Evolutionary conservation across 306 rosid species (phyloP), one percentile per base, ranked within the genome.

Genomic region (Canavalia gladiata): DNA sequence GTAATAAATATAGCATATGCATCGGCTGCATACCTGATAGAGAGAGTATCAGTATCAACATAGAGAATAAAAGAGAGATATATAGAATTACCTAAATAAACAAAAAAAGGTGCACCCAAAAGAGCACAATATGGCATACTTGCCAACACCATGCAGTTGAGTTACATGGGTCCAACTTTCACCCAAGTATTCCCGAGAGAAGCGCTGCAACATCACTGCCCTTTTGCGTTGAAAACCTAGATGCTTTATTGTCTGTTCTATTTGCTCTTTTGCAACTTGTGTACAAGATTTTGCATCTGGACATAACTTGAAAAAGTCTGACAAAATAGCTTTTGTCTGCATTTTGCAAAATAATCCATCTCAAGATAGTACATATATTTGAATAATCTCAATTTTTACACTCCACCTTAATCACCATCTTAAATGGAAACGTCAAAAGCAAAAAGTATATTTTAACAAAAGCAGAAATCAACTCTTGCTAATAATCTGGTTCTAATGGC

Each of bases 81-180:
- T 8, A 58, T 31, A 25, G 60, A 13, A 33, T 13, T 43, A 34
- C 12, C 13, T 11, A 31, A 35, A 41, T 4, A 52, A 65, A n/a
- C 34, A 67, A 42, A 18, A 18, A 18, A 18, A 18, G 25, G 25
- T 18, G 25, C 25, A 18, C 25, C 25, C 35, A 39, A 11, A 60
- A 30, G 9, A 41, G 30, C 42, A 62, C 0, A 52, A 81, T 5
- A 2, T 35, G 7, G 56, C 73, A 55, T 89, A 91, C 97, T 88
- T 93, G 87, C 97, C 97, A 78, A 93, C 87, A n/a, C 94, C 92
- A 51, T 81, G 89, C 80, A 93, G 80, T 59, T 90, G 80, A 74
- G 97, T 89, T n/a, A 90, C 97, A 55, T 91, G 87, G 34, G 89
- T 93, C 97, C 97, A 93, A 51, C 70, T 78, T 33, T 78, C 90